Conservation (phyloP, 1,139 yeast genomes). For the Blastobotrys buckinghamii region DNA sequence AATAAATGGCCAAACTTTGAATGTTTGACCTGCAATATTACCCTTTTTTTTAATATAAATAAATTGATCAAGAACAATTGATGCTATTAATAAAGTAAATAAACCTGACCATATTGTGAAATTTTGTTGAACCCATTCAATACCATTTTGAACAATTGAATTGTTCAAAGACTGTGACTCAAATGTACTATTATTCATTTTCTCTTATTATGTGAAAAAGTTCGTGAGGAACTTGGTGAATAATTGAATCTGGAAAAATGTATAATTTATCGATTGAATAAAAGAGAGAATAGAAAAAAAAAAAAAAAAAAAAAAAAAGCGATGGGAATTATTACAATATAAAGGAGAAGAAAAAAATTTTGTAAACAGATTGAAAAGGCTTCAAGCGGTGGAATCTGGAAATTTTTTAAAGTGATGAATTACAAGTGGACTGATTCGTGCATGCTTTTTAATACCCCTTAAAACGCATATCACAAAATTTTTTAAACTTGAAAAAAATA, state of each 20-base stretch:
- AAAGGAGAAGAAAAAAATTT: not conserved
- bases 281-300: not conserved
- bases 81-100: constrained; percentile 44
- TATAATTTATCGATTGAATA: no score
- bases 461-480: no score
- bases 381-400: no score
- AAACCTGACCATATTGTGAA: constrained; percentile 41
- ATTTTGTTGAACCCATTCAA: constrained; percentile 13
- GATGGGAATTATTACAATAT: not conserved
- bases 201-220: no score
- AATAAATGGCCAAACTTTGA: constrained; percentile 87
- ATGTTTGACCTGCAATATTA: constrained; percentile 78
- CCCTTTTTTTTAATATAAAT: constrained; percentile 77
- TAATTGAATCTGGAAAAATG: no score
- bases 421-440: not conserved
- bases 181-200: not conserved
- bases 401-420: no score
- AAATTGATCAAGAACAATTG: constrained; percentile 72
- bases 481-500: not conserved
- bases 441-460: not conserved
- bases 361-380: no score
- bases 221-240: not conserved
- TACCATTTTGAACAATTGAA: not conserved
- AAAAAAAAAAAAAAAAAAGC: not conserved
- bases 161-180: not conserved